Conservation (phyloP, 257 asterid species). For the Asclepias syriaca region DNA sequence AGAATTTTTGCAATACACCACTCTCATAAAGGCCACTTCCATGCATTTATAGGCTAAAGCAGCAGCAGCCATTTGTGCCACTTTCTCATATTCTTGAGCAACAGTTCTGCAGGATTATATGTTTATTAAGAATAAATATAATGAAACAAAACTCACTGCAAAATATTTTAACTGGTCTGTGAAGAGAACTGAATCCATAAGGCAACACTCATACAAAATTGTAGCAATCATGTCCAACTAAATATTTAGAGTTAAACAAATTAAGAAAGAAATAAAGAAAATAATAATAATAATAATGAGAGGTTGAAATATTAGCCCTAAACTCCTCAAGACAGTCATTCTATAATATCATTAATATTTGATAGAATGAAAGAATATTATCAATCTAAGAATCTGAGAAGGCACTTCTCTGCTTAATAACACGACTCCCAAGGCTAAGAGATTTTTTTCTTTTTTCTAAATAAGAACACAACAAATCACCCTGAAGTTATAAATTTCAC, state of each 20-base stretch:
- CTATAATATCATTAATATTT: not conserved
- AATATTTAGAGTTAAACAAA: not conserved
- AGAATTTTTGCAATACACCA: slow-evolving; percentile 64
- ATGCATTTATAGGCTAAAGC: slow-evolving; percentile 84
- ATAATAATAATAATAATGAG: not conserved
- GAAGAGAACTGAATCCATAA: not conserved
- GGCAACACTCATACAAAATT: not conserved
- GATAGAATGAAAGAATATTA: not conserved
- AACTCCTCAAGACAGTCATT: not conserved
- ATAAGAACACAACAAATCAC: not conserved
- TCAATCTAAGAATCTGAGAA: not conserved
- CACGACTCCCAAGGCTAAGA: not conserved
- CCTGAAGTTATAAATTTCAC: not conserved
- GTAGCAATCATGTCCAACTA: not conserved
- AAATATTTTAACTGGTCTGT: not conserved
- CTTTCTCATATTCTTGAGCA: slow-evolving; percentile 66
- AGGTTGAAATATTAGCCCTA: not conserved
- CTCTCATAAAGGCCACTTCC: slow-evolving; percentile 84
- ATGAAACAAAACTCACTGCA: slow-evolving; percentile 4
- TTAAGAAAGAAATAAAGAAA: no score
- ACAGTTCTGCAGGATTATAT: slow-evolving; percentile 54
- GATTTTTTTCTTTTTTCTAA: no score
- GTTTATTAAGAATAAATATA: slow-evolving; percentile 21
- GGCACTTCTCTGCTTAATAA: not conserved
- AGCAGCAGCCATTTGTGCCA: slow-evolving; percentile 71